Evolutionary conservation across 2,329 filamentous ascomycete species (phyloP).

Genomic region (Fusarium sp.): DNA sequence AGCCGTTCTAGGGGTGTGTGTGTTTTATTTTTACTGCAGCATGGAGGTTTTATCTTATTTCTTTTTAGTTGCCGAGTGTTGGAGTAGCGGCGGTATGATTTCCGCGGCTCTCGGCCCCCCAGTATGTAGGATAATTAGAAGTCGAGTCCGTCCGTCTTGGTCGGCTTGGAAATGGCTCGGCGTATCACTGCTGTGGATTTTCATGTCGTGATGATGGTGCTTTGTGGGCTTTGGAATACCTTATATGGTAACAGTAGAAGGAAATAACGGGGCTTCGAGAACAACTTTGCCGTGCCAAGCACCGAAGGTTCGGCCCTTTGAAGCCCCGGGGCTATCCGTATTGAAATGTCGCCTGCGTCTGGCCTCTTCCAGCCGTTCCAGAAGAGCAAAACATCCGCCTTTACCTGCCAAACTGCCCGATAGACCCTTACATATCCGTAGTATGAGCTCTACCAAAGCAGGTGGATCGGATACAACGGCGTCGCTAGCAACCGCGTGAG

Average conservation of each 20-base stretch:
- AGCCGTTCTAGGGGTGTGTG: constrained; percentile 41
- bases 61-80: too few species aligned
- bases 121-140: too few species aligned
- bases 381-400: constrained; percentile 15
- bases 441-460: neutral
- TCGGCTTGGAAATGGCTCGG: too few species aligned
- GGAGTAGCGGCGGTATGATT: constrained; percentile 16
- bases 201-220: neutral
- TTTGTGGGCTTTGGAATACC: constrained; percentile 16
- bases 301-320: constrained; percentile 35
- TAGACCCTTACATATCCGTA: neutral
- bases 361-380: constrained; percentile 1
- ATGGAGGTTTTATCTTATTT: too few species aligned
- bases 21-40: neutral
- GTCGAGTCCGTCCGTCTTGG: too few species aligned
- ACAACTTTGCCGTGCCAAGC: constrained; percentile 40
- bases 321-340: neutral
- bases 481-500: constrained; percentile 34
- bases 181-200: neutral
- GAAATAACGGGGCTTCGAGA: constrained; percentile 37
- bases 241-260: neutral
- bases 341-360: neutral
- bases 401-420: neutral
- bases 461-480: constrained; percentile 41
- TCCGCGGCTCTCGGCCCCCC: too few species aligned